phyloP scores from a whole-genome alignment of 108 stramenopile species.

The Epithemia pelagica region DNA sequence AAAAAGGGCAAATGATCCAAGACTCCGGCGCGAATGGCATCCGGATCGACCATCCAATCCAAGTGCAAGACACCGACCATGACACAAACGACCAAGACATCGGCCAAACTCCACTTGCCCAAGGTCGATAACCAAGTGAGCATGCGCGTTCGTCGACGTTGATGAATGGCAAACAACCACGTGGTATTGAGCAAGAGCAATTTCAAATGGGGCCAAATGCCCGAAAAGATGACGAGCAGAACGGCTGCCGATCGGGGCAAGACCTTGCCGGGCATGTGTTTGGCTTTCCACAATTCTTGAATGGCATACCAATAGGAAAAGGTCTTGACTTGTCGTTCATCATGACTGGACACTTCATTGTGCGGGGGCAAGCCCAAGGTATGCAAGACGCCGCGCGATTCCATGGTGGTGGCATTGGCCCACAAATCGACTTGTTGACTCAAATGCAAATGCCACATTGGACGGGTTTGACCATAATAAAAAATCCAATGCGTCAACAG shows the following conservation, averaged over 20 bases:
- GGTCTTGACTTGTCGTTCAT: conserved; percentile 39
- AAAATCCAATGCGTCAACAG: conserved; percentile 52
- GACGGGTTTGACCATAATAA: conserved; percentile 56
- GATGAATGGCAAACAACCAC: conserved; percentile 48
- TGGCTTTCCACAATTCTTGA: conserved; percentile 66
- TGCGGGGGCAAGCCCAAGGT: conserved; percentile 5
- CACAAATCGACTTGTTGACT: conserved; percentile 42
- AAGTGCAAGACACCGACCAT: conserved; percentile 77
- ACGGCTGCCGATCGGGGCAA: conserved; percentile 58
- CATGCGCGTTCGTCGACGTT: conserved; percentile 36
- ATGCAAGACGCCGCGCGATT: conserved; percentile 1
- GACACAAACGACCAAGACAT: conserved; percentile 79
- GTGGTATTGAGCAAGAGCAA: conserved; percentile 47
- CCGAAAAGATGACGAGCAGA: conserved; percentile 60
- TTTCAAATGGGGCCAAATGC: conserved; percentile 82
- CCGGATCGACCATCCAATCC: conserved; percentile 69
- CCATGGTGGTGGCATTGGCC: conserved; percentile 45
- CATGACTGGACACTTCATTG: neutral
- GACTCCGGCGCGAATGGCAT: conserved; percentile 45
- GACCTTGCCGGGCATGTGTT: conserved; percentile 39
- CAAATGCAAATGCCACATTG: conserved; percentile 73
- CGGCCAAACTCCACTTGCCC: conserved; percentile 80
- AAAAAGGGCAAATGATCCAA: conserved; percentile 49
- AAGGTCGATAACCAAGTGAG: conserved; percentile 53
- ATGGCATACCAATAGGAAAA: conserved; percentile 83